Conservation (phyloP, 345 rosid species). For the Euphorbia lathyris region DNA sequence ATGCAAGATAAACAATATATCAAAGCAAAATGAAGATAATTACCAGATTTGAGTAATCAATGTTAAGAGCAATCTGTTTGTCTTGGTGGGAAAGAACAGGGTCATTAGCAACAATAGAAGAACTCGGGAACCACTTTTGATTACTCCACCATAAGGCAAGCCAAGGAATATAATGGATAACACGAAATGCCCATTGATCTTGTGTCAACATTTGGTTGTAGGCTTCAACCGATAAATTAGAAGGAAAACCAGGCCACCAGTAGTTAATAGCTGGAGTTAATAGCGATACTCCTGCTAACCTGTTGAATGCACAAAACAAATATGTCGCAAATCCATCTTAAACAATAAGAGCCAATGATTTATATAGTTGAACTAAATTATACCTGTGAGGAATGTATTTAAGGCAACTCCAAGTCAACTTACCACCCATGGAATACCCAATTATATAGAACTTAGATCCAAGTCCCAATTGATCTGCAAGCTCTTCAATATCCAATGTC, state of each 20-base stretch:
- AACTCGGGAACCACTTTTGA: slow-evolving; percentile 22
- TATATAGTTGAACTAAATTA: not conserved
- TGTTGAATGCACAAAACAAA: not conserved
- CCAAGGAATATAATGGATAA: slow-evolving; percentile 19
- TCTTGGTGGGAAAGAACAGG: slow-evolving; percentile 13
- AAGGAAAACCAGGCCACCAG: not conserved
- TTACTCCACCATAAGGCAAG: too few species aligned
- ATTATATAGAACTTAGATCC: too few species aligned
- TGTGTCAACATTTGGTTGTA: not conserved
- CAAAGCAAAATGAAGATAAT: not conserved
- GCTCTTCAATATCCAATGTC: too few species aligned
- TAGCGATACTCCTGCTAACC: slow-evolving; percentile 27
- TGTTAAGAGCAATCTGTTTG: not conserved
- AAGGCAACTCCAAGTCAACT: slow-evolving; percentile 18
- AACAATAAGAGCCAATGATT: not conserved
- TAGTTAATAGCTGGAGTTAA: slow-evolving; percentile 20
- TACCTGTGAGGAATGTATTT: slow-evolving; percentile 28
- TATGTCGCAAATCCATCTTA: too few species aligned
- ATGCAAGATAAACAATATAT: too few species aligned
- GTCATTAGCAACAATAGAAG: not conserved
- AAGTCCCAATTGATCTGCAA: too few species aligned
- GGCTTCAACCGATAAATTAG: slow-evolving; percentile 1
- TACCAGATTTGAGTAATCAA: not conserved
- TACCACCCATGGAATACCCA: too few species aligned
- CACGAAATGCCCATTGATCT: slow-evolving; percentile 22